Base-by-base conservation (phyloP, 1,284 basidiomycete species). In the Meira miltonrushii region DNA sequence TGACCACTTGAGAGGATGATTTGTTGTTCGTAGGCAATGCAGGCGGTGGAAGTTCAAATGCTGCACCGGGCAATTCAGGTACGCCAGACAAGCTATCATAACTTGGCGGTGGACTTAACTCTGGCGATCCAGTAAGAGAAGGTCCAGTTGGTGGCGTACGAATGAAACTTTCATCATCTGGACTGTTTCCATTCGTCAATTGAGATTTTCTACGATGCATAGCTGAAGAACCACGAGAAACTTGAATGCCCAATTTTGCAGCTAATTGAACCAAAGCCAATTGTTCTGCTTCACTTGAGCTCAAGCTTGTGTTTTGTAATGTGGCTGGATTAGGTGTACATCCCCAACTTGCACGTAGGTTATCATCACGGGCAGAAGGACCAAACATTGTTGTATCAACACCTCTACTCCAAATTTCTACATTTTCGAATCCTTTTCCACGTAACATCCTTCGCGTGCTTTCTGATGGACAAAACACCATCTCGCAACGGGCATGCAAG, bases 401-500 rank as follows among this genome's bases (percentile, higher is more conserved):
- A 25, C 69, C 69, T 41, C 84, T 73, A 0, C 83, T 81, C 83
- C 84, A 85, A 11, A 84, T 76, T 12, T 82, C 78, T n/a, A 83
- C 80, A 58, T 82, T 79, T 1, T 63, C 57, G 65, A 84, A 82
- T 0, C 78, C 73, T 57, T 84, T 81, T 0, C 64, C 68, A 47
- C 77, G 72, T 1, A 84, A 79, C 82, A 83, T 82, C 11, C 78
- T 67, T 10, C 77, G 71, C 0, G 84, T 85, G 7, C 80, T 81
- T 6, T 81, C 80, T 0, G 82, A 83, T 0, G 84, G 84, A 65
- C 83, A 84, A 54, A 83, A 82, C 5, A 82, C 82, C 37, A 83
- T 75, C 21, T 79, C 77, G 67, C 77, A 80, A 48, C 71, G 72
- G 57, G 70, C 59, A 59, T 68, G 69, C 23, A 71, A 58, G 33